Conservation (phyloP, 805 yeast species). For the Lachancea sp. region DNA sequence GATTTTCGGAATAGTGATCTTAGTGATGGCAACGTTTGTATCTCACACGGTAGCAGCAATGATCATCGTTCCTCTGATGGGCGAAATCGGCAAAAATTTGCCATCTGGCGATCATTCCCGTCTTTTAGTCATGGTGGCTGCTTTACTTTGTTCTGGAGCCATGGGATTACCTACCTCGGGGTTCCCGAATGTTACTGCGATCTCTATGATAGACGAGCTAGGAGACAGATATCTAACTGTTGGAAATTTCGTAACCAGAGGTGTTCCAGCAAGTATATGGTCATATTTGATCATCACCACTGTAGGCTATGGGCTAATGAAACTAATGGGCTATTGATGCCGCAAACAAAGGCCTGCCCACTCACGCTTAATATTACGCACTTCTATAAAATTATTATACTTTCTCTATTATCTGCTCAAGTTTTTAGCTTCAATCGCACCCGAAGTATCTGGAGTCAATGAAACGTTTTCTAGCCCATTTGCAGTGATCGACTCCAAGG, state of each 20-base stretch:
- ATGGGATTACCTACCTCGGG: conserved; percentile 98
- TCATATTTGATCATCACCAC: conserved; percentile 69
- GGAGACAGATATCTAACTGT: conserved; percentile 89
- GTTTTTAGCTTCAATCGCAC: conserved; percentile 14
- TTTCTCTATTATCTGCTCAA: conserved; percentile 1
- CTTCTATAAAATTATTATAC: conserved; percentile 2
- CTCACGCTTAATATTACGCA: background rate
- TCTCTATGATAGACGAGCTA: conserved; percentile 86
- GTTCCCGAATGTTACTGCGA: conserved; percentile 95
- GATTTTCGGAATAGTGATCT: conserved; percentile 74
- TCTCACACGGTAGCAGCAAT: conserved; percentile 97
- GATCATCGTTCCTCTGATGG: conserved; percentile 83
- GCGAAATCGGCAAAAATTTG: conserved; percentile 75
- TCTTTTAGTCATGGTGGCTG: conserved; percentile 59
- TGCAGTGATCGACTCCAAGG: conserved; percentile 38
- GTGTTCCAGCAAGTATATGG: conserved; percentile 80
- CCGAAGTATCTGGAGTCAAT: conserved; percentile 78
- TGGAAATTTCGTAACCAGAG: conserved; percentile 77
- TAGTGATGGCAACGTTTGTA: conserved; percentile 87
- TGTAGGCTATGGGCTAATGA: conserved; percentile 73
- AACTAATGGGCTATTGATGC: conserved; percentile 42
- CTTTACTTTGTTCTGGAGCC: conserved; percentile 79
- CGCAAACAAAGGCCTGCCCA: background rate
- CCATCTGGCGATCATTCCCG: conserved; percentile 78
- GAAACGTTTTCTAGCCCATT: conserved; percentile 61